Evolutionary conservation across 164 flowering plant species (phyloP).

Genomic region (Chloranthus sessilifolius): DNA sequence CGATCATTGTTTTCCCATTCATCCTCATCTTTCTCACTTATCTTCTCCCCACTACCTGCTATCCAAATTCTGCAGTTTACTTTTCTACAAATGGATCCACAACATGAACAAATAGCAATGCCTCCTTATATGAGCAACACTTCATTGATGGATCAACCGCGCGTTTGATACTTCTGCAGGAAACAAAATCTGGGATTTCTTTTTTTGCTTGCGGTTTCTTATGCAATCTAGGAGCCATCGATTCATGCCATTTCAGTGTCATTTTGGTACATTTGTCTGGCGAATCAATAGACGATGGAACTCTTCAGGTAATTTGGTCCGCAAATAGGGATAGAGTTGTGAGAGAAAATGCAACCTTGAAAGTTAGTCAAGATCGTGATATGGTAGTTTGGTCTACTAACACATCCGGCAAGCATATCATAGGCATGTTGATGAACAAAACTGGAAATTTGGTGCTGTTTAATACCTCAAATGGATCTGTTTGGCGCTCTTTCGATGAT

Average conservation of each 20-base stretch:
- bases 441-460: constrained; percentile 20
- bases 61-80: no score
- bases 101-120: background rate
- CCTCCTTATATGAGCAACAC: background rate
- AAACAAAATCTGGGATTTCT: background rate
- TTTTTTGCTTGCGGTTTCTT: constrained; percentile 11
- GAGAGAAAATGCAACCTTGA: constrained; percentile 13
- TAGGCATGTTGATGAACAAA: constrained; percentile 14
- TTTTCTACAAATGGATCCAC: constrained; percentile 8
- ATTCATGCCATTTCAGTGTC: constrained; percentile 4
- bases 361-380: constrained; percentile 20
- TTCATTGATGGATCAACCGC: background rate
- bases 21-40: no score
- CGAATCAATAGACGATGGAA: background rate
- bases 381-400: constrained; percentile 34
- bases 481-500: constrained; percentile 31
- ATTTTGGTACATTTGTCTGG: background rate
- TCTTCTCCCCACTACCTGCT: no score
- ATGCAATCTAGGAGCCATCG: constrained; percentile 2
- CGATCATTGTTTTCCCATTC: no score
- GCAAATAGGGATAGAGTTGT: constrained; percentile 22
- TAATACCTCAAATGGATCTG: background rate
- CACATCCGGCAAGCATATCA: constrained; percentile 20
- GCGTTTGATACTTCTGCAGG: background rate
- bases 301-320: constrained; percentile 12